Evolutionary conservation across 1,284 basidiomycete genomes (phyloP).

Genomic region (Cutaneotrichosporon mucoides): DNA sequence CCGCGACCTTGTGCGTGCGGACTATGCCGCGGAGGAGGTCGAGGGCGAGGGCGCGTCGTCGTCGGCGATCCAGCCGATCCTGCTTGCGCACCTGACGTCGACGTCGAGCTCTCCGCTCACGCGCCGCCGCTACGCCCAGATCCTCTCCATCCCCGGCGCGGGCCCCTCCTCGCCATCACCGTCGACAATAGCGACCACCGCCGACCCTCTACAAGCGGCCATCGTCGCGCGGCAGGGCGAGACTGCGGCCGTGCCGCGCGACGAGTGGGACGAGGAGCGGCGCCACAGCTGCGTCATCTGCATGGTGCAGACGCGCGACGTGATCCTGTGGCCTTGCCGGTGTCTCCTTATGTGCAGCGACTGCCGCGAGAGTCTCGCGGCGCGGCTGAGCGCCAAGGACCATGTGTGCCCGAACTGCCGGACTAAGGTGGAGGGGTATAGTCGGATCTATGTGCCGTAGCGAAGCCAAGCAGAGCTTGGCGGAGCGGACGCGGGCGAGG

Average conservation of each 20-base stretch:
- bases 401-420: constrained; percentile 43
- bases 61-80: constrained; percentile 35
- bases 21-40: constrained; percentile 8
- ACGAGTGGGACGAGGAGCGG: constrained; percentile 44
- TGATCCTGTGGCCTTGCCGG: constrained; percentile 46
- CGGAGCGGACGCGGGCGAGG: no score
- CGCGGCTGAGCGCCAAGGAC: constrained; percentile 36
- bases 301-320: constrained; percentile 42
- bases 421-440: constrained; percentile 41
- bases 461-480: not conserved
- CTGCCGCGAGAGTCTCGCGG: constrained; percentile 45
- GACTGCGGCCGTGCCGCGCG: constrained; percentile 6
- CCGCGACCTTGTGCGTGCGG: constrained; percentile 24
- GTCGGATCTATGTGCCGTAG: constrained; percentile 40
- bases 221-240: constrained; percentile 8
- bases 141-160: constrained; percentile 8
- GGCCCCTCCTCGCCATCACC: not conserved
- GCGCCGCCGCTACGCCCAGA: constrained; percentile 36
- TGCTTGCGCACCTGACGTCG: constrained; percentile 46
- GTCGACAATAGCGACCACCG: not conserved
- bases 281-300: constrained; percentile 44
- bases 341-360: constrained; percentile 46
- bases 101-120: constrained; percentile 36
- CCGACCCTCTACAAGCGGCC: not conserved
- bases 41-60: not conserved